Percentiles rank a stretch among this genome's conserved stretches.
Conservation (phyloP, 2,329 filamentous ascomycete genomes). For the Phaeophleospora eucalypticola region DNA sequence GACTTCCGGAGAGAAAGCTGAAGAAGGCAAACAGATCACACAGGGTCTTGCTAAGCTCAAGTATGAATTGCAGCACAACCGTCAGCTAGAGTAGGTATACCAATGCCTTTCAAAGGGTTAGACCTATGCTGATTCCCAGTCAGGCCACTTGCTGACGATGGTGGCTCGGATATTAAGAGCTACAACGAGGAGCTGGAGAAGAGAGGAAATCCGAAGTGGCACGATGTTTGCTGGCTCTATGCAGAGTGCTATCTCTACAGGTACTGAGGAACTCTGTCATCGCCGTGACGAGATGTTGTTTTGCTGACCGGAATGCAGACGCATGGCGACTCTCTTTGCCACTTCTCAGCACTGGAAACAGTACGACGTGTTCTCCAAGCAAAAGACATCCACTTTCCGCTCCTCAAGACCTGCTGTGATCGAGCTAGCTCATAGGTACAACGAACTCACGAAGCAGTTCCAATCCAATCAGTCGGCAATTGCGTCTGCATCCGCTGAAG, state of each 20-base stretch:
- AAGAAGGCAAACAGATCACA: conserved; percentile 83
- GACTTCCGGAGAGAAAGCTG: conserved; percentile 59
- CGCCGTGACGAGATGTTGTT: not conserved
- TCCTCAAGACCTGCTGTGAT: conserved; percentile 83
- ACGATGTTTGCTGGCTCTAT: conserved; percentile 82
- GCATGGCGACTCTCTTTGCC: conserved; percentile 74
- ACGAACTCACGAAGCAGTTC: conserved; percentile 66
- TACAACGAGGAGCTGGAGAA: conserved; percentile 85
- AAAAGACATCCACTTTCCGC: conserved; percentile 88
- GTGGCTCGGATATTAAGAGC: conserved; percentile 65
- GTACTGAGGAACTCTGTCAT: conserved; percentile 38
- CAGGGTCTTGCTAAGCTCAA: conserved; percentile 77
- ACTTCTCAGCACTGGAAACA: conserved; percentile 76
- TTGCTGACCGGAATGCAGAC: conserved; percentile 49
- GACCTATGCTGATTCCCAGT: conserved; percentile 6
- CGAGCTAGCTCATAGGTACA: conserved; percentile 76
- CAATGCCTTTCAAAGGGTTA: too few species aligned
- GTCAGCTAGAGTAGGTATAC: conserved; percentile 63
- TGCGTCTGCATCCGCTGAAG: conserved; percentile 44
- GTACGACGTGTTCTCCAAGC: conserved; percentile 84
- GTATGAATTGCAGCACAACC: conserved; percentile 91
- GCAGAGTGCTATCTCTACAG: conserved; percentile 92
- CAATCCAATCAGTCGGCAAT: conserved; percentile 46
- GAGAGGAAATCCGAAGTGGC: conserved; percentile 73
- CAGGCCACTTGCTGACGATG: conserved; percentile 73